Evolutionary conservation across 176 grass and related monocot species (phyloP).

Genomic region (Lolium multiflorum): DNA sequence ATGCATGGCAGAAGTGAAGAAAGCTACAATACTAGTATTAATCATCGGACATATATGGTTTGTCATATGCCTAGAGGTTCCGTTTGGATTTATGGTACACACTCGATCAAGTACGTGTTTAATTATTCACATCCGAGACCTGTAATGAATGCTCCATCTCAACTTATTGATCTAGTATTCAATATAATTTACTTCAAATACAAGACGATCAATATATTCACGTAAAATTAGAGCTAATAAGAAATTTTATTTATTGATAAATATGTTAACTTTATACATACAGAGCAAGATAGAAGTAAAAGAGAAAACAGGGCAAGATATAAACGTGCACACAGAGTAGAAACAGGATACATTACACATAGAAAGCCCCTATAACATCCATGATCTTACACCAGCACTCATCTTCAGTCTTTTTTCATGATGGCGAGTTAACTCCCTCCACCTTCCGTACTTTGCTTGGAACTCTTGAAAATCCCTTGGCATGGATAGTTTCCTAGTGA

Average conservation of each 20-base stretch:
- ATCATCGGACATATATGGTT: no score
- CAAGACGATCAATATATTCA: not conserved
- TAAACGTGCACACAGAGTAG: not conserved
- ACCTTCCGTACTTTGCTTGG: not conserved
- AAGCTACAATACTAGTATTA: no score
- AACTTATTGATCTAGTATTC: not conserved
- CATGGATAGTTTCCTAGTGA: slow-evolving; percentile 41
- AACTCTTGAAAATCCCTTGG: not conserved
- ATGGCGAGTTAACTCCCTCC: not conserved
- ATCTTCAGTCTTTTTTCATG: not conserved
- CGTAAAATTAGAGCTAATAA: not conserved
- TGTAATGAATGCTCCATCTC: not conserved
- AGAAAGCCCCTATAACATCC: not conserved
- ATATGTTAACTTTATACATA: not conserved
- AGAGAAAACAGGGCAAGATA: not conserved
- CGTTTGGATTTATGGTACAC: not conserved
- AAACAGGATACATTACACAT: not conserved
- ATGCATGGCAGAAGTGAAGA: no score
- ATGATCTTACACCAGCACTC: not conserved
- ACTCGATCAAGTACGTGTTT: not conserved
- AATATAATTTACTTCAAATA: not conserved
- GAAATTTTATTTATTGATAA: not conserved
- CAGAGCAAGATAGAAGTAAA: not conserved
- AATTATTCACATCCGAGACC: not conserved
- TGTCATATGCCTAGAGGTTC: no score